A percentile compares a stretch with the other conserved stretches of the same genome.
Conservation (phyloP, 495 filamentous ascomycete genomes). For the Cercophora sp. region DNA sequence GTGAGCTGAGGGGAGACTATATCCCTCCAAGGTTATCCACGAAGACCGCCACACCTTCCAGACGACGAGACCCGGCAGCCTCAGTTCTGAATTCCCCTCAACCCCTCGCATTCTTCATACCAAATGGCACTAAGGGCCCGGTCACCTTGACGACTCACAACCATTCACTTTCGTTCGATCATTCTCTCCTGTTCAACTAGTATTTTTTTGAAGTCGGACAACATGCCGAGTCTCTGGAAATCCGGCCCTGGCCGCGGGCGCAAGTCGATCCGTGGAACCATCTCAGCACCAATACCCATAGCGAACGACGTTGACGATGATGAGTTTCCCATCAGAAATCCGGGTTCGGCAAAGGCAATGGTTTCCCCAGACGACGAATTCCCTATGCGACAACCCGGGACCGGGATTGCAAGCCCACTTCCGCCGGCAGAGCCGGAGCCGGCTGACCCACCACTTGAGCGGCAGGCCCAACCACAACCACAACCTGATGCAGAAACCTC, state of each 20-base stretch:
- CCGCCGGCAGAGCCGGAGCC: slow-evolving; percentile 21
- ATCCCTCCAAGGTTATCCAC: slow-evolving; percentile 14
- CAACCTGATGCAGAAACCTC: background rate
- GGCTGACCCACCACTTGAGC: slow-evolving; percentile 5
- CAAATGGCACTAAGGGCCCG: too few relatives aligned
- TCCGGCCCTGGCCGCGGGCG: slow-evolving; percentile 35
- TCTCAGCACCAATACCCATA: slow-evolving; percentile 51
- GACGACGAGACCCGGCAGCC: too few relatives aligned
- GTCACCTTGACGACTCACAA: too few relatives aligned
- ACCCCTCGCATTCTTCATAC: background rate
- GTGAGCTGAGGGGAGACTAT: slow-evolving; percentile 20
- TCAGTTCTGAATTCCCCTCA: slow-evolving; percentile 9
- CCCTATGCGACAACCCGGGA: slow-evolving; percentile 36
- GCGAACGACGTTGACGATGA: slow-evolving; percentile 34
- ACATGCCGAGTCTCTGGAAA: slow-evolving; percentile 36
- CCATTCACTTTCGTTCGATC: too few relatives aligned
- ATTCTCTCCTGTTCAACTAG: slow-evolving; percentile 1
- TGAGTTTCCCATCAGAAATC: slow-evolving; percentile 45
- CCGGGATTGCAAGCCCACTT: slow-evolving; percentile 31
- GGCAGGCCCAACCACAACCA: background rate
- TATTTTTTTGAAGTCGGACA: background rate
- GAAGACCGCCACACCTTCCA: slow-evolving; percentile 6
- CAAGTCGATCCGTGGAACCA: slow-evolving; percentile 46
- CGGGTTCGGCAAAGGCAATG: slow-evolving; percentile 30
- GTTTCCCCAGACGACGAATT: slow-evolving; percentile 35